phyloP scores from a whole-genome alignment of 2,329 filamentous ascomycete species.

The Colletotrichum tropicicola region DNA sequence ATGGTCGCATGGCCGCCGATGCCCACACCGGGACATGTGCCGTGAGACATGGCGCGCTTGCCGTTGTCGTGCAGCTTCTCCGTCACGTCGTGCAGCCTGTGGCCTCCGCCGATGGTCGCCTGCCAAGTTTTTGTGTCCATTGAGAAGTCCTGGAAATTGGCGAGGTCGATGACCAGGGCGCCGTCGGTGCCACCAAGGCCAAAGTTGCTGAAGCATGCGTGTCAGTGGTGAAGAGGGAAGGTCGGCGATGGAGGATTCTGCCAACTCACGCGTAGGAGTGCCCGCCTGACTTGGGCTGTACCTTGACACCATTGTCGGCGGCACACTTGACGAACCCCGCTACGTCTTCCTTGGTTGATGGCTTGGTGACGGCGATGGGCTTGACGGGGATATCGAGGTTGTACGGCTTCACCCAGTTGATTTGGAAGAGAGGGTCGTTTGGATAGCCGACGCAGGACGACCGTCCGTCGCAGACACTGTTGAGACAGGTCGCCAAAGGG shows the following conservation, averaged over 20 bases:
- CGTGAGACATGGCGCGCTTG: slow-evolving; percentile 66
- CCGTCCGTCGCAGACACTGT: slow-evolving; percentile 54
- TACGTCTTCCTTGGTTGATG: slow-evolving; percentile 61
- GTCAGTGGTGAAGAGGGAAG: background rate
- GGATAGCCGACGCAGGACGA: slow-evolving; percentile 57
- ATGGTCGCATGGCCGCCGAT: slow-evolving; percentile 68
- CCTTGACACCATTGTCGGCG: slow-evolving; percentile 54
- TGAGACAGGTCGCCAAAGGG: slow-evolving; percentile 54
- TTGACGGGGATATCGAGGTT: slow-evolving; percentile 60
- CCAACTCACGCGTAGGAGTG: slow-evolving; percentile 67
- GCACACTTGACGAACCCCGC: slow-evolving; percentile 68
- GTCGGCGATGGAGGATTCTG: background rate
- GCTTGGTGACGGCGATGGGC: slow-evolving; percentile 66
- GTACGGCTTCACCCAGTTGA: slow-evolving; percentile 60
- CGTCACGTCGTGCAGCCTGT: slow-evolving; percentile 60
- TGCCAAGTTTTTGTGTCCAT: slow-evolving; percentile 62
- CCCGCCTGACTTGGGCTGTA: slow-evolving; percentile 71
- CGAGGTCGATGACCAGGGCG: slow-evolving; percentile 62
- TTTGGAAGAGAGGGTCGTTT: slow-evolving; percentile 52
- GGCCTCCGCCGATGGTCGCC: slow-evolving; percentile 64
- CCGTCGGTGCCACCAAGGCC: slow-evolving; percentile 61
- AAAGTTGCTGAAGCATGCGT: slow-evolving; percentile 41
- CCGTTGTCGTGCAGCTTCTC: slow-evolving; percentile 58
- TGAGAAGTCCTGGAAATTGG: slow-evolving; percentile 59
- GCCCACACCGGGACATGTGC: slow-evolving; percentile 67